These are phyloP conservation scores for Rhynchospora tenuis DNA, from an alignment of 176 grass and related monocot species.

Conservation along the genomic window DNA sequence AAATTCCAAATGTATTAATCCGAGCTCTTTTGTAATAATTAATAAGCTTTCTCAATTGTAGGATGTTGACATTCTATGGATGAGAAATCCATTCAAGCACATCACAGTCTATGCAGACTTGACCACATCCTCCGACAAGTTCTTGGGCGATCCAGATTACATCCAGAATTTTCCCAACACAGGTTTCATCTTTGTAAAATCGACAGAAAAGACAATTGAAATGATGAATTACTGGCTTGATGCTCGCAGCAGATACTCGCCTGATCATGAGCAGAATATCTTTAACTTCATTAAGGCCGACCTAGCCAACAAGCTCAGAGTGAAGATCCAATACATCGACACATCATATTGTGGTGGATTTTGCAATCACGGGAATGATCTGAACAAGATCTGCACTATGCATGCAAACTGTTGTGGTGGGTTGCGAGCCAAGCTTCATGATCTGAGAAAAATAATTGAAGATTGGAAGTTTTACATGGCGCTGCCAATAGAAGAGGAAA, in stretches of 20 bases:
- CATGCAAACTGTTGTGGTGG: conserved; percentile 85
- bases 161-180: conserved; percentile 66
- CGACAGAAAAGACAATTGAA: conserved; percentile 32
- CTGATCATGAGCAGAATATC: conserved; percentile 53
- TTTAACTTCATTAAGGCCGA: conserved; percentile 71
- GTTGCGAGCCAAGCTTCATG: conserved; percentile 36
- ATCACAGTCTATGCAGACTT: conserved; percentile 69
- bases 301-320: conserved; percentile 17
- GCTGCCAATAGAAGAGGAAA: conserved; percentile 31
- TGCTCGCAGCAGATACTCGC: conserved; percentile 10
- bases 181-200: conserved; percentile 50
- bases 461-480: conserved; percentile 61
- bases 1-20: background rate
- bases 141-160: conserved; percentile 36
- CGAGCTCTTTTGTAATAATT: background rate
- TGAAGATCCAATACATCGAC: conserved; percentile 45
- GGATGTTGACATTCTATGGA: conserved; percentile 77
- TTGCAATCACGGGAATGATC: conserved; percentile 50
- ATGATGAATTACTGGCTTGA: conserved; percentile 55
- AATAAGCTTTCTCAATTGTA: conserved; percentile 7
- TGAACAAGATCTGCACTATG: conserved; percentile 70
- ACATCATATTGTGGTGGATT: conserved; percentile 44
- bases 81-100: conserved; percentile 61
- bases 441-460: conserved; percentile 33
- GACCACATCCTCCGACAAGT: conserved; percentile 42